These are phyloP conservation scores for Kodamaea sp. DNA, from an alignment of 1,139 yeast species.

Conservation along the genomic window DNA sequence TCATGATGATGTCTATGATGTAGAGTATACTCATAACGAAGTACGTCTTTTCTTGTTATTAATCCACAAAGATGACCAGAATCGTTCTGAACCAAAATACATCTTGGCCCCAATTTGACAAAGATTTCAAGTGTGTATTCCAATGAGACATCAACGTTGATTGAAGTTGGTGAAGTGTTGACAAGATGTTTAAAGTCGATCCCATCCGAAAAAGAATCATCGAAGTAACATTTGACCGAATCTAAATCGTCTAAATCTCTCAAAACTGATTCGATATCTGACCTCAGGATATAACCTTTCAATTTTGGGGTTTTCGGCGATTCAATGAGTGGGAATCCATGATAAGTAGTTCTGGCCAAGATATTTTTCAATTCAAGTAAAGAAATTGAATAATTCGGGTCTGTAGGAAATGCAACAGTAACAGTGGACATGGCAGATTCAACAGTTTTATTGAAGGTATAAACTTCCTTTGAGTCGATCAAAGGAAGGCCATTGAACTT, in stretches of 20 bases:
- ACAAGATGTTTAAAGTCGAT: slow-evolving; percentile 43
- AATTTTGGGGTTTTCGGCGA: slow-evolving; percentile 31
- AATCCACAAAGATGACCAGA: slow-evolving; percentile 55
- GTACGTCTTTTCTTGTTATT: slow-evolving; percentile 63
- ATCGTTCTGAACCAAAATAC: slow-evolving; percentile 57
- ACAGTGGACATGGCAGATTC: slow-evolving; percentile 63
- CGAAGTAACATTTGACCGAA: neutral
- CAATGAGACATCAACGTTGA: slow-evolving; percentile 52
- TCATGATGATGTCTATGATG: slow-evolving; percentile 22
- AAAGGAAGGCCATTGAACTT: slow-evolving; percentile 83
- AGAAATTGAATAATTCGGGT: slow-evolving; percentile 27
- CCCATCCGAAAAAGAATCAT: slow-evolving; percentile 4
- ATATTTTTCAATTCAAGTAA: slow-evolving; percentile 35
- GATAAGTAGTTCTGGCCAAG: slow-evolving; percentile 36
- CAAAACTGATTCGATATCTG: slow-evolving; percentile 29
- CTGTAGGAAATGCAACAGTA: slow-evolving; percentile 47
- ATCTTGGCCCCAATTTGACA: slow-evolving; percentile 75
- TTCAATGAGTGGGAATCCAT: slow-evolving; percentile 56
- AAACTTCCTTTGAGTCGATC: slow-evolving; percentile 72
- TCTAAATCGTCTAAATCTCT: slow-evolving; percentile 12
- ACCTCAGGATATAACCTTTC: slow-evolving; percentile 34
- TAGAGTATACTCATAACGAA: slow-evolving; percentile 48
- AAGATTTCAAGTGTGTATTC: slow-evolving; percentile 68
- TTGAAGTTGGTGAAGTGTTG: slow-evolving; percentile 61
- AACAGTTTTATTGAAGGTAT: slow-evolving; percentile 50